phyloP scores from a whole-genome alignment of 495 filamentous ascomycete genomes.

The Geopyxis carbonaria region DNA sequence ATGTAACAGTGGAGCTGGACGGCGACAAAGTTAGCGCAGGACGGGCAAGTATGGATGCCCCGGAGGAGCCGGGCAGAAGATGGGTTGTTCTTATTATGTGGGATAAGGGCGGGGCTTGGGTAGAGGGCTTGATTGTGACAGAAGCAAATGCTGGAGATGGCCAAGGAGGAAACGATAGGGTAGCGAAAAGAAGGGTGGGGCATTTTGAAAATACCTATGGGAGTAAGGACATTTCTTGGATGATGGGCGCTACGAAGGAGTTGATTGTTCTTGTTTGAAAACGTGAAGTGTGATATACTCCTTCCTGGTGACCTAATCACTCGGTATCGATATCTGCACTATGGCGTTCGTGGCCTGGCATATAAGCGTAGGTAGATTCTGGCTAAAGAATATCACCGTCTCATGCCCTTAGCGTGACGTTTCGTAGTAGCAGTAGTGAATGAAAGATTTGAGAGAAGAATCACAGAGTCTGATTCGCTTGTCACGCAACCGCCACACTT shows the following conservation, averaged over 20 bases:
- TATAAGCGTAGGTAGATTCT: too few relatives aligned
- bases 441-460: too few relatives aligned
- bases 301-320: too few relatives aligned
- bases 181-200: not conserved
- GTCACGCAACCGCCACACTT: too few relatives aligned
- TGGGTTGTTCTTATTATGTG: conserved; percentile 1
- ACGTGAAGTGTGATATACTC: too few relatives aligned
- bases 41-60: not conserved
- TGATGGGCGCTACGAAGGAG: not conserved
- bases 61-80: not conserved
- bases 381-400: too few relatives aligned
- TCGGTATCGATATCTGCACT: too few relatives aligned
- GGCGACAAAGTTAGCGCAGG: not conserved
- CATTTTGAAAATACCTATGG: not conserved
- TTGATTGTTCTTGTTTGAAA: not conserved
- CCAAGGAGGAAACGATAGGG: too few relatives aligned
- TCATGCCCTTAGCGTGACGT: too few relatives aligned
- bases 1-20: not conserved
- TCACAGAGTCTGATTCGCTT: too few relatives aligned
- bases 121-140: conserved; percentile 1
- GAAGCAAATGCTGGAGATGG: not conserved
- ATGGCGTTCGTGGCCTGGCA: too few relatives aligned
- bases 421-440: too few relatives aligned
- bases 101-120: not conserved
- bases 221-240: not conserved